phyloP scores from a whole-genome alignment of 2,329 filamentous ascomycete species.

The Metarhizium sp. region DNA sequence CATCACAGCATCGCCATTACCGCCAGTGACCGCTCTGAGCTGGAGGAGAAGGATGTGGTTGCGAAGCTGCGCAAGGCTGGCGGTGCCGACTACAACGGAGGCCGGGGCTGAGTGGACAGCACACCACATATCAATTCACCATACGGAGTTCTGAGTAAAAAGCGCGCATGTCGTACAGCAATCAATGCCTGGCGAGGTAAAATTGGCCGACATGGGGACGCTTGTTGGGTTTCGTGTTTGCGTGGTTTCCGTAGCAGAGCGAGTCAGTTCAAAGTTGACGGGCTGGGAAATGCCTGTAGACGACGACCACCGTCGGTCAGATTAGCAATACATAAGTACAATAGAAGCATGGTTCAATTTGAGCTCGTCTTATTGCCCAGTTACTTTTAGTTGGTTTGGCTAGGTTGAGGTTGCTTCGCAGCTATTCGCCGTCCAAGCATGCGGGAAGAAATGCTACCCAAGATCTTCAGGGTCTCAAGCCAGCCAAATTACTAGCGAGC shows the following conservation, averaged over 20 bases:
- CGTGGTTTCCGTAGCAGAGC: neutral
- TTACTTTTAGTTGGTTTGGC: too few relatives aligned
- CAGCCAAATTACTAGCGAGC: too few relatives aligned
- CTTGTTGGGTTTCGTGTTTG: neutral
- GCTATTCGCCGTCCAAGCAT: too few relatives aligned
- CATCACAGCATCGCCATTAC: conserved; percentile 59
- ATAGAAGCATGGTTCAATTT: neutral
- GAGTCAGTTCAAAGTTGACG: neutral
- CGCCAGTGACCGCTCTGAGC: conserved; percentile 48
- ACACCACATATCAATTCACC: neutral
- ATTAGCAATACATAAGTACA: neutral
- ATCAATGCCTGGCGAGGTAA: neutral
- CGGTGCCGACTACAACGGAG: conserved; percentile 63
- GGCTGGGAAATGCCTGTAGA: neutral
- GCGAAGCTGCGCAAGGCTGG: conserved; percentile 53
- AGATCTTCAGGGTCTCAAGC: too few relatives aligned
- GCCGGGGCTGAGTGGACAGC: conserved; percentile 35
- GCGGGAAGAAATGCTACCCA: too few relatives aligned
- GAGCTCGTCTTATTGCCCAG: too few relatives aligned
- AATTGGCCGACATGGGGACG: neutral
- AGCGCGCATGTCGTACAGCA: too few relatives aligned
- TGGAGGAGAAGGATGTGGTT: conserved; percentile 54
- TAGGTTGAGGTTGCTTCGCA: too few relatives aligned
- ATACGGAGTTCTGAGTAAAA: neutral
- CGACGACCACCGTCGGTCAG: neutral